Evolutionary conservation across 1,284 basidiomycete genomes (phyloP).

Genomic region (Chondrostereum purpureum): DNA sequence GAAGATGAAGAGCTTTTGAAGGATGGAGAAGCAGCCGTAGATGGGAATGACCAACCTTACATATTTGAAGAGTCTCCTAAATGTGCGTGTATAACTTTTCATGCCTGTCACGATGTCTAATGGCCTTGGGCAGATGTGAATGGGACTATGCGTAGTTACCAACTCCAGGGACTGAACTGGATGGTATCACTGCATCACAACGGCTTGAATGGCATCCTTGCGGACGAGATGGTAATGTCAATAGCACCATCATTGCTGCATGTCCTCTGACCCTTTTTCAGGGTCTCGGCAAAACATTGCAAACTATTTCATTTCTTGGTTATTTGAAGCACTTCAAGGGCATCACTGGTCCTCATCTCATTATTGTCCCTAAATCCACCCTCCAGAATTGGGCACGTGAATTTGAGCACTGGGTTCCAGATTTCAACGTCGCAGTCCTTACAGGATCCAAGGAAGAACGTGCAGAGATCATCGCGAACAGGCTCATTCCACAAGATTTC

Average conservation of each 20-base stretch:
- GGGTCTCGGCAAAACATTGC: slow-evolving; percentile 97
- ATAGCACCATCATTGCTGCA: slow-evolving; percentile 8
- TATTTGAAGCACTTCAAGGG: slow-evolving; percentile 86
- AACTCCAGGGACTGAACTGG: slow-evolving; percentile 96
- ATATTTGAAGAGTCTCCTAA: slow-evolving; percentile 90
- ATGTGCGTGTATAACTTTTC: slow-evolving; percentile 41
- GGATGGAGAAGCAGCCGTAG: slow-evolving; percentile 74
- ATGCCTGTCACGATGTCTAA: slow-evolving; percentile 5
- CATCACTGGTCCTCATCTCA: slow-evolving; percentile 80
- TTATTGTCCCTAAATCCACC: slow-evolving; percentile 97
- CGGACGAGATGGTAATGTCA: slow-evolving; percentile 89
- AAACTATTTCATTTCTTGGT: slow-evolving; percentile 96
- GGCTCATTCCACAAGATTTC: slow-evolving; percentile 85
- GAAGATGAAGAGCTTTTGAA: slow-evolving; percentile 95
- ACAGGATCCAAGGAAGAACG: slow-evolving; percentile 91
- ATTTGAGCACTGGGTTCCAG: slow-evolving; percentile 89
- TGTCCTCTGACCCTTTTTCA: slow-evolving; percentile 30
- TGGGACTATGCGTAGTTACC: slow-evolving; percentile 90
- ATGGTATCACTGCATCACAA: slow-evolving; percentile 93
- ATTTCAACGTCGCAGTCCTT: slow-evolving; percentile 78
- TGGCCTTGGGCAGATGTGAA: slow-evolving; percentile 60
- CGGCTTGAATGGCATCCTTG: slow-evolving; percentile 88
- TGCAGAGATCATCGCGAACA: slow-evolving; percentile 69
- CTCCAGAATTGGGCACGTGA: slow-evolving; percentile 97
- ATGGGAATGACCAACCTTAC: slow-evolving; percentile 79